Percentiles rank a stretch among this genome's conserved stretches.
These are phyloP conservation scores for Hygrophorus pudorinus DNA, from an alignment of 768 basidiomycete species.

Conservation along the genomic window DNA sequence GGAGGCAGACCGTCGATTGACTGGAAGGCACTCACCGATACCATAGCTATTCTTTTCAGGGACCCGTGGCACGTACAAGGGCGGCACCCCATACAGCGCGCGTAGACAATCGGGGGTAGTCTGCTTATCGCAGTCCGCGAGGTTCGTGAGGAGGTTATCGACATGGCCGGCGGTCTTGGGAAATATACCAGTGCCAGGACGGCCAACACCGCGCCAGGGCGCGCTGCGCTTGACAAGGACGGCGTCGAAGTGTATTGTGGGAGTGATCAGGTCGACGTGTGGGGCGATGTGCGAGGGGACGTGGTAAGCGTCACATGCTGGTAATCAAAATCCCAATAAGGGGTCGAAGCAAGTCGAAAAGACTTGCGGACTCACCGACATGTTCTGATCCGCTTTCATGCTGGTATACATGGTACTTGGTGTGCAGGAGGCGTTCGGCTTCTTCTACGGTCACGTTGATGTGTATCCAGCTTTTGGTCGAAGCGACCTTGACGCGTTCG, in stretches of 20 bases:
- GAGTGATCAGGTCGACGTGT: slow-evolving; percentile 30
- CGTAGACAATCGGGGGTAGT: slow-evolving; percentile 30
- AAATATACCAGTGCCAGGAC: slow-evolving; percentile 16
- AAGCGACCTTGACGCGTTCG: slow-evolving; percentile 27
- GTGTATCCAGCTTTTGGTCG: slow-evolving; percentile 30
- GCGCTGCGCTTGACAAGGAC: slow-evolving; percentile 17
- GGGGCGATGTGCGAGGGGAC: slow-evolving; percentile 25
- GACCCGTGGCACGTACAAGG: slow-evolving; percentile 19
- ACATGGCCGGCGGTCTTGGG: slow-evolving; percentile 18
- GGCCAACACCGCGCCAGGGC: slow-evolving; percentile 12
- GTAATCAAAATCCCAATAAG: background rate
- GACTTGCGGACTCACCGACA: slow-evolving; percentile 20
- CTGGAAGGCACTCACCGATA: slow-evolving; percentile 19
- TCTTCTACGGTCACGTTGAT: slow-evolving; percentile 30
- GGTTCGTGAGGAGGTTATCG: slow-evolving; percentile 10
- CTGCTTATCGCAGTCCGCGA: slow-evolving; percentile 20
- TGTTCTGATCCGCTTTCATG: slow-evolving; percentile 28
- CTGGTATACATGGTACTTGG: slow-evolving; percentile 33
- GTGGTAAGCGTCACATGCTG: slow-evolving; percentile 25
- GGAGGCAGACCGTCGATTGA: background rate
- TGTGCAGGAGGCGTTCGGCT: slow-evolving; percentile 30
- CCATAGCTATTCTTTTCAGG: slow-evolving; percentile 25
- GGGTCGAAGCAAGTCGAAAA: background rate
- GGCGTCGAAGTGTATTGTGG: slow-evolving; percentile 27
- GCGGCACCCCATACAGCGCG: slow-evolving; percentile 26